A percentile compares a stretch with the other conserved stretches of the same genome.
Conservation (phyloP, 2,329 filamentous ascomycete genomes). For the Onygenales sp. region DNA sequence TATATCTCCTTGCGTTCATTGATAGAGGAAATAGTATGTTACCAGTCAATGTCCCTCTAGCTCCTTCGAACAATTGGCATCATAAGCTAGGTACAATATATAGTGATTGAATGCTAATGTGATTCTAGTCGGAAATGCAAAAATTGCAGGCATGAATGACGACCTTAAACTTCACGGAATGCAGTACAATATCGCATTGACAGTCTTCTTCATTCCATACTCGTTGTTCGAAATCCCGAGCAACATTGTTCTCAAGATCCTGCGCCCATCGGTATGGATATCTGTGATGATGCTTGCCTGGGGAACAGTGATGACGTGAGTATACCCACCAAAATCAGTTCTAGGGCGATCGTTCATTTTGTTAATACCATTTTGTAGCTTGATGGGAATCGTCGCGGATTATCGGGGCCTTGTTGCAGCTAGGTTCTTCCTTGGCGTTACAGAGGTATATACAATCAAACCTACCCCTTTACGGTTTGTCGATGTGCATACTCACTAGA, state of each 20-base stretch:
- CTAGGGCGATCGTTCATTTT: not conserved
- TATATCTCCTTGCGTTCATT: slow-evolving; percentile 65
- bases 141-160: slow-evolving; percentile 20
- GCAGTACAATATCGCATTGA: slow-evolving; percentile 42
- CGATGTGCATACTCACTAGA: not conserved
- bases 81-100: not conserved
- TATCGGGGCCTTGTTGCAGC: slow-evolving; percentile 42
- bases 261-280: slow-evolving; percentile 43
- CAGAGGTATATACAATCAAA: slow-evolving; percentile 26
- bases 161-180: slow-evolving; percentile 22
- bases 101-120: not conserved
- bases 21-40: slow-evolving; percentile 42
- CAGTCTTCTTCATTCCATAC: slow-evolving; percentile 35
- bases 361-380: slow-evolving; percentile 14
- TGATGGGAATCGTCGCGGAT: slow-evolving; percentile 44
- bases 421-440: slow-evolving; percentile 40
- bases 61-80: not conserved
- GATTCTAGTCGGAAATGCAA: slow-evolving; percentile 25
- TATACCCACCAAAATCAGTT: not conserved
- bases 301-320: slow-evolving; percentile 18
- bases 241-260: slow-evolving; percentile 35
- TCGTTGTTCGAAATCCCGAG: slow-evolving; percentile 29
- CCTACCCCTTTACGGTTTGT: slow-evolving; percentile 39
- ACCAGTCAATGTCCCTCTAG: not conserved
- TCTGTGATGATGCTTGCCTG: slow-evolving; percentile 38